Conservation (phyloP, 1,284 basidiomycete species). For the Caloboletus inedulis region DNA sequence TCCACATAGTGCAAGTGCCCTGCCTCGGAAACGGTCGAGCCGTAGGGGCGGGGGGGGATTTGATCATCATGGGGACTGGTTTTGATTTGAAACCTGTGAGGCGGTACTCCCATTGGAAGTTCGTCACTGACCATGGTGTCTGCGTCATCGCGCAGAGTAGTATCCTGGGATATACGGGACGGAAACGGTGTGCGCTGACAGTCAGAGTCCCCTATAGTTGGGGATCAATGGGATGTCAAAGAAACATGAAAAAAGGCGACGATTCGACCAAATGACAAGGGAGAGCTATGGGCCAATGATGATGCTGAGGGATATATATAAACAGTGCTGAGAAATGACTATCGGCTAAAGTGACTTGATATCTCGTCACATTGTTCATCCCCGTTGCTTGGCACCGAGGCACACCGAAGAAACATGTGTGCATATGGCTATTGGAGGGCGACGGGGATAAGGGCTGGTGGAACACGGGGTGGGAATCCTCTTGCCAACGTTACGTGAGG, state of each 20-base stretch:
- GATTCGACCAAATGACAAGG: constrained; percentile 2
- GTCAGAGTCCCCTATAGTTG: constrained; percentile 7
- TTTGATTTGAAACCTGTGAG: constrained; percentile 2
- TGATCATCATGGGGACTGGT: constrained; percentile 13
- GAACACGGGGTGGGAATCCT: constrained; percentile 21
- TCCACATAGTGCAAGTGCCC: not conserved
- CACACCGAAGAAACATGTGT: constrained; percentile 18
- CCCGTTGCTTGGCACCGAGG: constrained; percentile 19
- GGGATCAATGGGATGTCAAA: constrained; percentile 13
- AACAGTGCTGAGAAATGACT: constrained; percentile 15
- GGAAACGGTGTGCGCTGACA: not conserved
- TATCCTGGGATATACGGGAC: not conserved
- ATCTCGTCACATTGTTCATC: constrained; percentile 18
- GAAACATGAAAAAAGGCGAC: constrained; percentile 18
- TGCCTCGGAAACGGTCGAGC: not conserved
- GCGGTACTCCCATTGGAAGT: not conserved
- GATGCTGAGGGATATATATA: constrained; percentile 22
- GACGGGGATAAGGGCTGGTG: constrained; percentile 13
- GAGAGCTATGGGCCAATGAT: constrained; percentile 1
- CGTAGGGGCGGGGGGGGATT: not conserved
- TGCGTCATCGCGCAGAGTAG: constrained; percentile 14
- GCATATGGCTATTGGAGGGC: constrained; percentile 19
- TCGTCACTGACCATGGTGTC: constrained; percentile 10
- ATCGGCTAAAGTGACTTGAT: constrained; percentile 13
- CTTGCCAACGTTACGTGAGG: constrained; percentile 23